Percentiles rank a stretch among this genome's conserved stretches.
Conservation (phyloP, 2,329 filamentous ascomycete genomes). For the Kalmusia sp. region DNA sequence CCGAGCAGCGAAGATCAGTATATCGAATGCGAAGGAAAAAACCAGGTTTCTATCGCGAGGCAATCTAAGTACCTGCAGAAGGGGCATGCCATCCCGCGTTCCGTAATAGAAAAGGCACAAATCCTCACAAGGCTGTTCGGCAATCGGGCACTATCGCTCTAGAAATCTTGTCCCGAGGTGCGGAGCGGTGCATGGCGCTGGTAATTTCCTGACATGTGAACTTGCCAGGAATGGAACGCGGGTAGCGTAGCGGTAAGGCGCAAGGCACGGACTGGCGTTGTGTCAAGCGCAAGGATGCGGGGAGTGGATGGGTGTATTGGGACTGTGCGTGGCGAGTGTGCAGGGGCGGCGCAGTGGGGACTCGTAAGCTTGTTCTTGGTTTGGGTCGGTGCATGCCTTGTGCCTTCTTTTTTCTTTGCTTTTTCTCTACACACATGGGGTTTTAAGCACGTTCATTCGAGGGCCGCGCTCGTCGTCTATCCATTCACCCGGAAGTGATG, state of each 20-base stretch:
- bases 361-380: background rate
- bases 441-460: background rate
- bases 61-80: background rate
- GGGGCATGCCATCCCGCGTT: background rate
- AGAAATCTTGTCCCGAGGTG: slow-evolving; percentile 8
- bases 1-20: background rate
- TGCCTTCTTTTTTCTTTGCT: background rate
- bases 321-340: slow-evolving; percentile 5
- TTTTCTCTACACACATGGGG: background rate
- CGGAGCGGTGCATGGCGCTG: background rate
- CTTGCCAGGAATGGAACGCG: background rate
- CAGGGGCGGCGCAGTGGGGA: background rate
- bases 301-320: background rate
- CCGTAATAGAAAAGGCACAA: background rate
- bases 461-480: background rate
- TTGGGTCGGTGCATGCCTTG: background rate
- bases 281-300: slow-evolving; percentile 1
- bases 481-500: background rate
- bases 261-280: background rate
- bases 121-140: slow-evolving; percentile 5
- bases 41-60: background rate
- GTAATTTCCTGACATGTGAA: slow-evolving; percentile 2
- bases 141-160: slow-evolving; percentile 7
- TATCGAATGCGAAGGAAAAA: background rate
- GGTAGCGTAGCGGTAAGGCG: background rate